Evolutionary conservation across 257 asterid species (phyloP), one percentile per base, ranked within the genome.

Genomic region (Plantago major): DNA sequence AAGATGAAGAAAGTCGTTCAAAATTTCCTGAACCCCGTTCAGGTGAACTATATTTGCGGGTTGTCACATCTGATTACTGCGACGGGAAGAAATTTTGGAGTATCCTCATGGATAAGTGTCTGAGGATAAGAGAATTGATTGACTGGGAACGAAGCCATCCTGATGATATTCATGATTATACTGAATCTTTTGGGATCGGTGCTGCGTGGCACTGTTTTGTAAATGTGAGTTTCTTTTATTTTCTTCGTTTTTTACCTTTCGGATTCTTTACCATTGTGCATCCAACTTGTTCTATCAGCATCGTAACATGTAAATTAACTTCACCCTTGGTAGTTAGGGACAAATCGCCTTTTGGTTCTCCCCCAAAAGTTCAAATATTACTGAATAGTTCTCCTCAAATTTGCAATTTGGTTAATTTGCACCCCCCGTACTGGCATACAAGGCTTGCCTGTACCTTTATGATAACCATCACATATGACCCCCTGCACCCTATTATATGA

Each of bases 131-230:
- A 62, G 43, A 79, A 17, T 11, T 93, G 78, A 87, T 93, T 60
- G 99, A 93, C 72, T 93, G 99, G 99, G 90, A 87, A 8, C 84
- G 85, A 57, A 93, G 99, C 73, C 86, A 81, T 83, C 97, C 97
- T 0, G 99, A 93, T 73, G 88, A 82, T 64, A 79, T 89, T 64
- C 82, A 52, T 49, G 97, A 89, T 46, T 63, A 76, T 46, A 74
- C 82, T 69, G 74, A 70, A 66, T 85, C 87, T 33, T 83, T 68
- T 69, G 99, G 99, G 28, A 73, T 93, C 18, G 88, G 75, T 66
- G 76, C 72, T 43, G 99, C 88, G 22, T 68, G 84, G 87, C 78
- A 67, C 65, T 76, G 67, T 69, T 93, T 89, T 63, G 73, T 84
- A 19, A 60, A 69, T 16, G 99, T 93, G 82, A 87, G 99, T 84